Base-by-base conservation (phyloP, 768 basidiomycete genomes). In the Tricholoma sp. region DNA sequence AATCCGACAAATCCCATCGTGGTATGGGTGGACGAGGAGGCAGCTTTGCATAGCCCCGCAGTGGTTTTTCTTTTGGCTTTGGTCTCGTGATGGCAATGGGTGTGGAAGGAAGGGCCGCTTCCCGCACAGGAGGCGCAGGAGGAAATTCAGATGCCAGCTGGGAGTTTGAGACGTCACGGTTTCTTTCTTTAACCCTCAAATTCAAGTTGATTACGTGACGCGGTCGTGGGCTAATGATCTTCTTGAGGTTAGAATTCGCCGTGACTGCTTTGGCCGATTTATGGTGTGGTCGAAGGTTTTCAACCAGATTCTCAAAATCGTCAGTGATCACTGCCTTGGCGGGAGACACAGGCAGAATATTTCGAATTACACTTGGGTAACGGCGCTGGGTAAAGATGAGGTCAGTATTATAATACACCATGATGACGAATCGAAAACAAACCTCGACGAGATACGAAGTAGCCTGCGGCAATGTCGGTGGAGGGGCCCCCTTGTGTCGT, bases 11-110 rank as follows among this genome's bases (percentile, higher is more conserved):
- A 51, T 66, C 64, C 68, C 68, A 69, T 49, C 65, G 65, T 16
- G 68, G 69, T 47, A 69, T 56, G 4, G 66, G 64, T 45, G 63
- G 65, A 9, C 67, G 63, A 50, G 60, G 54, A 14, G 67, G 66
- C n/a, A 66, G 64, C 50, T 54, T 61, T 19, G 59, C 65, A 52
- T 60, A 59, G 37, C 67, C 66, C 45, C 65, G 61, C 56, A 67
- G 62, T 16, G 63, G 62, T 50, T 58, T 59, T 32, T 64, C 57
- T 55, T 63, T 64, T 11, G 52, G 53, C 57, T 61, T 60, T 9
- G 62, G 50, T 32, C 49, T 46, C 18, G 53, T 60, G 46, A 56
- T 56, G 54, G 55, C 65, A 54, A 66, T 37, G 27, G 62, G 62
- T 22, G 64, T 58, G 43, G 61, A 62, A 50, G 57, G 55, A 9